Evolutionary conservation across 352 stramenopile genomes (phyloP), one percentile per base, ranked within the genome.

Genomic region (Synura sp.): DNA sequence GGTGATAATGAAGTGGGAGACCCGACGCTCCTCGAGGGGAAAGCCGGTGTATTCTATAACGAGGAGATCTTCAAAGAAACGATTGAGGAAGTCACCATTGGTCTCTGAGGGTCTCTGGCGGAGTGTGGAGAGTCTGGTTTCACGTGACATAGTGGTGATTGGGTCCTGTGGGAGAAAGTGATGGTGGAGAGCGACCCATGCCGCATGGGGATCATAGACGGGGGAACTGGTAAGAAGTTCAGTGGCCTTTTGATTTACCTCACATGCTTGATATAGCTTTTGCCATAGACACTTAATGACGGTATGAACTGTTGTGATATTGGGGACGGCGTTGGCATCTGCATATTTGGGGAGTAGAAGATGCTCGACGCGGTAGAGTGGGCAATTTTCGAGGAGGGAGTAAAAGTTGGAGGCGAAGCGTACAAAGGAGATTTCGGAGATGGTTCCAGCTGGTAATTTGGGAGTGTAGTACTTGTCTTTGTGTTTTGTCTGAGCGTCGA

Each of bases 1-100:
- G 29, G 14, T 63, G 49, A 63, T 63, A 63, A 63, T 63, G 49
- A 63, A 63, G 29, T 63, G 49, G 49, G 49, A 63, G 29, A 63
- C 29, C 12, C 49, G 49, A 63, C 49, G 49, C 49, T 63, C 49
- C 29, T 63, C 49, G 29, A 63, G 49, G 29, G 49, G 49, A 22
- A 63, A 63, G 49, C 49, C 49, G 14, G 49, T 63, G 49, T 63
- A 63, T 63, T 63, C 49, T 12, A 63, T 63, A 22, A 63, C 29
- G 12, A 63, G 14, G 12, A 63, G 27, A 63, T 63, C 49, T 63
- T 63, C 49, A 22, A 63, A 63, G 12, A 63, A 32, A 19, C 49
- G 49, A 22, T 63, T 63, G 49, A 63, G 49, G 49, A 63, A 63
- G 14, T 63, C 49, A 22, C 12, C 14, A 63, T 63, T 63, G 49